Conservation (phyloP, 2,329 filamentous ascomycete species). For the Aspergillus sp. region DNA sequence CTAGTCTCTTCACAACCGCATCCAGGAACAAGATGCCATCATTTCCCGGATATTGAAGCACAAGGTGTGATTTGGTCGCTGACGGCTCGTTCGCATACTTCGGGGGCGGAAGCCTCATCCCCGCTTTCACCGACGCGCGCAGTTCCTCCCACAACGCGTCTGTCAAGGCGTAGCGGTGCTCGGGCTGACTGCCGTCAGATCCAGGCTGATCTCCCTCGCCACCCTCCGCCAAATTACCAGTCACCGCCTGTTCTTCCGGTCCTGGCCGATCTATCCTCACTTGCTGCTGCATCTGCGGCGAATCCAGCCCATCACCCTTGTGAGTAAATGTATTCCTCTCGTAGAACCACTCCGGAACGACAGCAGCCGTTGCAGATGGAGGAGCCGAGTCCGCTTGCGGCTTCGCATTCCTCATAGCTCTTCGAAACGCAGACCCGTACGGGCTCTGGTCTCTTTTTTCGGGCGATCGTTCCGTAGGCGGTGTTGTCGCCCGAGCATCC, state of each 20-base stretch:
- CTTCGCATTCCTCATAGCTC: slow-evolving; percentile 29
- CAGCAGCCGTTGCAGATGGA: slow-evolving; percentile 13
- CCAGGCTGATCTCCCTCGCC: slow-evolving; percentile 15
- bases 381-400: slow-evolving; percentile 11
- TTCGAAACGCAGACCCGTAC: slow-evolving; percentile 32
- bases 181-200: slow-evolving; percentile 7
- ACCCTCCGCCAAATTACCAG: slow-evolving; percentile 11
- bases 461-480: slow-evolving; percentile 8
- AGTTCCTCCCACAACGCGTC: slow-evolving; percentile 41
- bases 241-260: slow-evolving; percentile 9
- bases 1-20: slow-evolving; percentile 54
- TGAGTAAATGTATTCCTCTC: slow-evolving; percentile 25
- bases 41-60: slow-evolving; percentile 50
- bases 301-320: slow-evolving; percentile 6
- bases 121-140: slow-evolving; percentile 42
- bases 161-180: slow-evolving; percentile 30
- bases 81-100: slow-evolving; percentile 39
- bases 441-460: slow-evolving; percentile 19
- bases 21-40: slow-evolving; percentile 49
- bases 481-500: slow-evolving; percentile 5
- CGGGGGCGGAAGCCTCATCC: slow-evolving; percentile 34
- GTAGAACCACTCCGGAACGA: slow-evolving; percentile 30
- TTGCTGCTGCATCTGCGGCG: slow-evolving; percentile 11
- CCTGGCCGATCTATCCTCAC: slow-evolving; percentile 19
- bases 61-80: slow-evolving; percentile 46